Percentiles rank a stretch among this genome's conserved stretches.
Conservation (phyloP, 129 eudicot genomes). For the Centella asiatica region DNA sequence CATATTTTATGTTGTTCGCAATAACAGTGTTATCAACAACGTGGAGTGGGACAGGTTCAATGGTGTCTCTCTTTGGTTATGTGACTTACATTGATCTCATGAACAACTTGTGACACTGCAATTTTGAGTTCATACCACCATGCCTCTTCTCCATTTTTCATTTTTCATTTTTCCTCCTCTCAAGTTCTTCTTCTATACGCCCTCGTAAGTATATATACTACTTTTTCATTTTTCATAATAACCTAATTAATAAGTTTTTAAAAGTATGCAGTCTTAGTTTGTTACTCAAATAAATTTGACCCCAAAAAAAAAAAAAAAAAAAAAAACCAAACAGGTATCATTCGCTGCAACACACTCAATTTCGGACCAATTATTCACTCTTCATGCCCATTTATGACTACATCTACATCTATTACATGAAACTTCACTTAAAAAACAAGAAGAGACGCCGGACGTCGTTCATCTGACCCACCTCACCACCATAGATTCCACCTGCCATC, state of each 20-base stretch:
- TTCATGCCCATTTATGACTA: constrained; percentile 35
- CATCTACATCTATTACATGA: constrained; percentile 19
- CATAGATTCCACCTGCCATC: too few relatives aligned
- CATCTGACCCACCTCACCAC: background rate
- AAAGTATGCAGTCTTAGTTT: too few relatives aligned
- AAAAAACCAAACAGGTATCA: constrained; percentile 24
- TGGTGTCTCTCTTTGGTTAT: constrained; percentile 4
- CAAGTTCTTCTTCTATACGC: background rate
- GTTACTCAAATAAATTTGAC: too few relatives aligned
- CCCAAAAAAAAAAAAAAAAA: background rate
- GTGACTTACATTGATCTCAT: constrained; percentile 6
- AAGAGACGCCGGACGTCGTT: background rate
- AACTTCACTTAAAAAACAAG: background rate
- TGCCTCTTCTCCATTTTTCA: constrained; percentile 4
- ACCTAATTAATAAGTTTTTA: too few relatives aligned
- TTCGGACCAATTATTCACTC: constrained; percentile 3
- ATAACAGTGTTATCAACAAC: background rate
- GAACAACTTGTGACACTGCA: constrained; percentile 10
- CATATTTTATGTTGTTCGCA: background rate
- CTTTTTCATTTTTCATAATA: background rate
- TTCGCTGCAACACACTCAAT: constrained; percentile 9
- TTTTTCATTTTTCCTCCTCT: constrained; percentile 2
- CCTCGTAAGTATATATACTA: constrained; percentile 19
- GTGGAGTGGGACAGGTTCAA: constrained; percentile 3
- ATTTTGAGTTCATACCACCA: constrained; percentile 2